phyloP scores from a whole-genome alignment of 805 yeast genomes.

The Zygosaccharomyces pseudorouxii region DNA sequence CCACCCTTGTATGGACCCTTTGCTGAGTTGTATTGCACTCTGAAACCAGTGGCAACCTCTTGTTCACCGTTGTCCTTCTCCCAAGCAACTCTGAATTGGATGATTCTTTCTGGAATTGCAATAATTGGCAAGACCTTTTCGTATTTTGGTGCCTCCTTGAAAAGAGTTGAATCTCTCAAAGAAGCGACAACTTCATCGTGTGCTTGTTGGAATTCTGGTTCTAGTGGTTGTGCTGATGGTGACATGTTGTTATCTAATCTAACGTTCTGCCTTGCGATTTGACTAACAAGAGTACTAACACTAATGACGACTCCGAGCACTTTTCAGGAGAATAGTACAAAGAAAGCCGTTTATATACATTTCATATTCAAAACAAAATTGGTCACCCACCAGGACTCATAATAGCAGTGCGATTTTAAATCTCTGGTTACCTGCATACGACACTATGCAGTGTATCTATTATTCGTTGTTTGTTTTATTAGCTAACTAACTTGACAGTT shows the following conservation, averaged over 20 bases:
- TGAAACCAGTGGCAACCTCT: slow-evolving; percentile 94
- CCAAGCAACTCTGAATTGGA: slow-evolving; percentile 97
- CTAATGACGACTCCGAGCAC: neutral
- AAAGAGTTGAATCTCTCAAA: slow-evolving; percentile 84
- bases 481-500: neutral
- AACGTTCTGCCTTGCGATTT: too few relatives aligned
- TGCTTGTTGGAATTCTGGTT: slow-evolving; percentile 99
- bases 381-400: neutral
- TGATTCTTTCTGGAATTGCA: slow-evolving; percentile 91
- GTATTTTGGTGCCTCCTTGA: slow-evolving; percentile 84
- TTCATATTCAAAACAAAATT: neutral
- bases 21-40: slow-evolving; percentile 98
- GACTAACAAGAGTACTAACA: neutral
- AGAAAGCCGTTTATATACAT: neutral
- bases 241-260: neutral
- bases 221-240: slow-evolving; percentile 36
- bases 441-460: neutral
- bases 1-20: slow-evolving; percentile 99
- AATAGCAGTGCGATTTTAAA: neutral
- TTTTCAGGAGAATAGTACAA: neutral
- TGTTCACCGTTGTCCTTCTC: slow-evolving; percentile 90
- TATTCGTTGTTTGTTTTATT: neutral
- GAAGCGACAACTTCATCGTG: slow-evolving; percentile 88
- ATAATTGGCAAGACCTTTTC: slow-evolving; percentile 84
- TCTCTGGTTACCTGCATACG: too few relatives aligned